Evolutionary conservation across 768 basidiomycete genomes (phyloP), one percentile per base, ranked within the genome.

Genomic region (Mycena albidolilacea): DNA sequence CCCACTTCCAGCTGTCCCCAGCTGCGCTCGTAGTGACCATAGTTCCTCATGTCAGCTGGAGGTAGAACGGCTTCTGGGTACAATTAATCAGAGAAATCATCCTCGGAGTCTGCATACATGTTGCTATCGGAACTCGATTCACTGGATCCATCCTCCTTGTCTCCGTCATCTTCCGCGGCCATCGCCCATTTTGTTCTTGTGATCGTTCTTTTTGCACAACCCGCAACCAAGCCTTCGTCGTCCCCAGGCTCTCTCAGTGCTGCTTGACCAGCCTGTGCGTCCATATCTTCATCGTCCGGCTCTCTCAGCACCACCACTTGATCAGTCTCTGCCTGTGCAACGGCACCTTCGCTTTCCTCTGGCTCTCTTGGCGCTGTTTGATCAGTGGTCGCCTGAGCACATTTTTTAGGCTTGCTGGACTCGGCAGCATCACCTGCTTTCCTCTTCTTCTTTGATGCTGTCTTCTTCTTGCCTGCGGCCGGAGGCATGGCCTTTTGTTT

Each of bases 51-150:
- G 30, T 30, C 30, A n/a, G n/a, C 30, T 30, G 30, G 30, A 30
- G 30, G 30, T 30, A 3, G 30, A 30, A 30, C 2, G 30, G 30
- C 30, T 17, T 19, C 21, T 23, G 7, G 52, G 21, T 9, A 54
- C 30, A 54, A 54, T 60, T 60, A 60, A 60, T 60, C 58, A 39
- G 38, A 41, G n/a, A 7, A 52, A 52, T 52, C n/a, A 19, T 58
- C 37, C 30, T 30, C 30, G 15, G 57, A 58, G 35, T 30, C 11
- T 3, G 5, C 10, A 10, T 60, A 39, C 19, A 60, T n/a, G 39
- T 60, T 19, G 38, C 39, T 60, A 41, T 60, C 39, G 30, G 30
- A 30, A 30, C 7, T 60, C 58, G 4, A 39, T n/a, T 9, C 12
- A 30, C 38, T 7, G 58, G n/a, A 8, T 39, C 38, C 39, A 30